Evolutionary conservation across 1,139 yeast genomes (phyloP).

Genomic region (Oligophagozyma castellii): DNA sequence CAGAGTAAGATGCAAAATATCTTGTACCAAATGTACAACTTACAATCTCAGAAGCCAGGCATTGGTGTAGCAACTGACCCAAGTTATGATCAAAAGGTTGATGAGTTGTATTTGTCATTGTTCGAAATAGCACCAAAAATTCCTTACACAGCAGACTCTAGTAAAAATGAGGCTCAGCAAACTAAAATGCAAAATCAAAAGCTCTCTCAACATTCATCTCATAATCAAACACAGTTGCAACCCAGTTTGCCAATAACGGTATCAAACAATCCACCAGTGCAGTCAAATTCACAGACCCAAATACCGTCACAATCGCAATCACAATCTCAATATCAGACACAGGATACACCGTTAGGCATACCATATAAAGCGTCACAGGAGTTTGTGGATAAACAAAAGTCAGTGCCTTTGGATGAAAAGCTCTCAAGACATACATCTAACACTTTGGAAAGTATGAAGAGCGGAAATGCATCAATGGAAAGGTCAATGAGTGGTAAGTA

Average conservation of each 20-base stretch:
- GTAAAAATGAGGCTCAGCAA: neutral
- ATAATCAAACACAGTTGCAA: too few relatives aligned
- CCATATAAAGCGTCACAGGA: neutral
- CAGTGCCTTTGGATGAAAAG: neutral
- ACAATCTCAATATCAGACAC: too few relatives aligned
- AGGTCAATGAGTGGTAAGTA: neutral
- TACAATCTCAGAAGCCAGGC: conserved; percentile 16
- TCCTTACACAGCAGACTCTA: conserved; percentile 9
- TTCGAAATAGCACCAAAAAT: conserved; percentile 22
- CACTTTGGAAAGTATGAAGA: neutral
- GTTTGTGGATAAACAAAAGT: neutral
- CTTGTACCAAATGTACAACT: conserved; percentile 19
- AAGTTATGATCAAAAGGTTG: conserved; percentile 11
- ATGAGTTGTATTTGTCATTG: conserved; percentile 16
- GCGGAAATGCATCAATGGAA: neutral
- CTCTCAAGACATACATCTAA: neutral
- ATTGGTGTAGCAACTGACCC: conserved; percentile 7
- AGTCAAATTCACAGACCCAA: too few relatives aligned
- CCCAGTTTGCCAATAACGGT: neutral
- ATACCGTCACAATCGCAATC: too few relatives aligned
- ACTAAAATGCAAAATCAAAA: neutral
- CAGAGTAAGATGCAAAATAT: conserved; percentile 25
- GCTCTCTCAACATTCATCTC: too few relatives aligned
- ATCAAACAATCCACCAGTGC: neutral
- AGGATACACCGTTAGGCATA: neutral